Conservation (phyloP, 805 yeast genomes). For the Hanseniaspora mollemarum region DNA sequence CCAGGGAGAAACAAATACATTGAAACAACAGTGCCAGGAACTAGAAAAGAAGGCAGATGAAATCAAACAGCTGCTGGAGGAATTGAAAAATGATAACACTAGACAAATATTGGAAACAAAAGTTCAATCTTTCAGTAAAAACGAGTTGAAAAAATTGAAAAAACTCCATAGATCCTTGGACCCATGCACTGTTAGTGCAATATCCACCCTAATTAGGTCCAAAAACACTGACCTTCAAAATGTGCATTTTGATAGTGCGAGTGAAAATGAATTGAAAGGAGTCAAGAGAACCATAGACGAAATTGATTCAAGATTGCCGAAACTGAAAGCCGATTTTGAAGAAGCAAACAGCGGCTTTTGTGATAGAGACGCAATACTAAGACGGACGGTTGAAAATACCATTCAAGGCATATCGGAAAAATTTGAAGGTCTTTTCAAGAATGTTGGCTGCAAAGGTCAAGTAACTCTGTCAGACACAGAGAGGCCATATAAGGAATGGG, state of each 20-base stretch:
- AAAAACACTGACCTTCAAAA: constrained; percentile 9
- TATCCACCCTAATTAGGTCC: not conserved
- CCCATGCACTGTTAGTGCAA: not conserved
- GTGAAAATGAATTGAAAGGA: constrained; percentile 25
- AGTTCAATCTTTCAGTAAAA: not conserved
- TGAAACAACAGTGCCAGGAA: not conserved
- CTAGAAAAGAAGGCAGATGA: not conserved
- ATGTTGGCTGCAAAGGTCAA: constrained; percentile 81
- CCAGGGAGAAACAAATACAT: not conserved
- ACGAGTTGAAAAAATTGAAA: not conserved
- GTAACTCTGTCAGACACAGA: constrained; percentile 46
- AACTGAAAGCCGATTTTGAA: constrained; percentile 20
- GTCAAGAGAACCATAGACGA: constrained; percentile 22
- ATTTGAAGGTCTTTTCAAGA: constrained; percentile 54
- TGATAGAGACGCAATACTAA: constrained; percentile 43
- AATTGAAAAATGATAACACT: not conserved
- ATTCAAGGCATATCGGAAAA: constrained; percentile 47
- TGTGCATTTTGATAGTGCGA: constrained; percentile 2
- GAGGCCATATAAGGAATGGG: constrained; percentile 58
- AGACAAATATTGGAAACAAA: not conserved
- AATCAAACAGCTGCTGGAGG: not conserved
- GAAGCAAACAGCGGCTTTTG: constrained; percentile 31
- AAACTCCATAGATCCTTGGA: not conserved
- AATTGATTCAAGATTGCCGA: constrained; percentile 23
- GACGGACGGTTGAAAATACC: constrained; percentile 44